Percentiles rank a stretch among this genome's conserved stretches.
Conservation (phyloP, 306 rosid genomes). For the Dalbergia oliveri region DNA sequence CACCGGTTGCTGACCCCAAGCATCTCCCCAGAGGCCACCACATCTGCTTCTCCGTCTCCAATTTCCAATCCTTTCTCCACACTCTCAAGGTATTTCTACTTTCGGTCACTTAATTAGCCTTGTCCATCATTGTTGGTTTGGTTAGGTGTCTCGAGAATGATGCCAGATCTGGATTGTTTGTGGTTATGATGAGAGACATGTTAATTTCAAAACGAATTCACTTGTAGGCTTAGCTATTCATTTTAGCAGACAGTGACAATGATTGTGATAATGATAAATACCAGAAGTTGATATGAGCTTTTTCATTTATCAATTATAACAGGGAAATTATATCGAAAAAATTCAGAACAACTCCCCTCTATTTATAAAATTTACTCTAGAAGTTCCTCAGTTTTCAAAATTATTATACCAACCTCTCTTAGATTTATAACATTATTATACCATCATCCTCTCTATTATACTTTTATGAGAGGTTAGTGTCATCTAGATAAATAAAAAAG, state of each 20-base stretch:
- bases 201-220: not conserved
- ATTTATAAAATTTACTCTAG: too few relatives aligned
- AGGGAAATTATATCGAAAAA: too few relatives aligned
- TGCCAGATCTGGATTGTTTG: not conserved
- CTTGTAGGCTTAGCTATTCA: not conserved
- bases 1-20: constrained; percentile 73
- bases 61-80: constrained; percentile 61
- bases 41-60: constrained; percentile 81
- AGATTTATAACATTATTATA: too few relatives aligned
- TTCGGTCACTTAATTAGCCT: not conserved
- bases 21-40: constrained; percentile 91
- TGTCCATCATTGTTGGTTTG: not conserved
- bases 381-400: too few relatives aligned
- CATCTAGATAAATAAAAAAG: too few relatives aligned
- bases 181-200: not conserved
- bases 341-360: too few relatives aligned
- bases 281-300: not conserved
- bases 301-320: not conserved
- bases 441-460: too few relatives aligned
- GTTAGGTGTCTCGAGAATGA: not conserved
- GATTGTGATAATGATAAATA: not conserved
- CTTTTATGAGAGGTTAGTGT: too few relatives aligned
- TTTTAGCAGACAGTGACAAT: not conserved
- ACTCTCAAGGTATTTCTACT: constrained; percentile 61
- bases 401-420: too few relatives aligned